A percentile compares a stretch with the other conserved stretches of the same genome.
Evolutionary conservation across 768 basidiomycete species (phyloP).

Genomic region (Trametes punicea): DNA sequence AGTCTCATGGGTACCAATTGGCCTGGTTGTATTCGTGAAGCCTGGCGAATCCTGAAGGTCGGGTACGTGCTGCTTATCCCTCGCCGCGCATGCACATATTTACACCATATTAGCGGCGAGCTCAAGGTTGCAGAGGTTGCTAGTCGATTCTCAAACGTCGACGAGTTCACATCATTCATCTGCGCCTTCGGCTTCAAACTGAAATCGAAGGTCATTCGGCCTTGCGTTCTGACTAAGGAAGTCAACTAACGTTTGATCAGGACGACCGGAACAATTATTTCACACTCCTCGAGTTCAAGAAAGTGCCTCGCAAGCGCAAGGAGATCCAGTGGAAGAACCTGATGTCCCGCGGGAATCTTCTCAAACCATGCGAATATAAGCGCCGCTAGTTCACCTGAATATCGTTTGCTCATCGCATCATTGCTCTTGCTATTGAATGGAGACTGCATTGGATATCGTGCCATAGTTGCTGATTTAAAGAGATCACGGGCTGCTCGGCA

Average conservation of each 20-base stretch:
- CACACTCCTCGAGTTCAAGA: slow-evolving; percentile 76
- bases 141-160: slow-evolving; percentile 70
- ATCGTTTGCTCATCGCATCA: neutral
- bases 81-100: slow-evolving; percentile 11
- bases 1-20: slow-evolving; percentile 98
- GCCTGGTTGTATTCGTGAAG: slow-evolving; percentile 86
- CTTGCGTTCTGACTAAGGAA: neutral
- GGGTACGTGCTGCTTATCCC: slow-evolving; percentile 48
- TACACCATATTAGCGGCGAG: slow-evolving; percentile 62
- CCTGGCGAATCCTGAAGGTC: slow-evolving; percentile 81
- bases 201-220: neutral
- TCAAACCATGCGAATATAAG: slow-evolving; percentile 94
- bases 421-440: neutral
- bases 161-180: slow-evolving; percentile 65
- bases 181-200: slow-evolving; percentile 65
- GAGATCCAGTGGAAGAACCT: slow-evolving; percentile 62
- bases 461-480: too few species aligned
- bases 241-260: slow-evolving; percentile 37
- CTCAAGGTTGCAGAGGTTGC: slow-evolving; percentile 88
- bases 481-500: too few species aligned
- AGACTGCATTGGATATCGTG: too few species aligned
- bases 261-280: slow-evolving; percentile 84
- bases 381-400: slow-evolving; percentile 49
- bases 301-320: slow-evolving; percentile 46
- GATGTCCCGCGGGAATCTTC: slow-evolving; percentile 47